These are phyloP conservation scores for Psidium guajava DNA, from an alignment of 345 rosid genomes.

Conservation along the genomic window DNA sequence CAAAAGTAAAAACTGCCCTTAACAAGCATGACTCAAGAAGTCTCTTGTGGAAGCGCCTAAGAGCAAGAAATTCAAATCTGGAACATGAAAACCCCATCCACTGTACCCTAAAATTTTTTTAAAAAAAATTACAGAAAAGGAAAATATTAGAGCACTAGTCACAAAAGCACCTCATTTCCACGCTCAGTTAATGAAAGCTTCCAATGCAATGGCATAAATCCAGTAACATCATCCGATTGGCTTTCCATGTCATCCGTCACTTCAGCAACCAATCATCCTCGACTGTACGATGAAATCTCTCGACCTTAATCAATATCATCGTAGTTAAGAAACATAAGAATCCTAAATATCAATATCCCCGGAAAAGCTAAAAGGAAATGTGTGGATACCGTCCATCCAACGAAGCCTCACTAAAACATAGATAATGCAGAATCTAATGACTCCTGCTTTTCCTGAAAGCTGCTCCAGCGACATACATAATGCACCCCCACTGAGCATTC, in stretches of 20 bases:
- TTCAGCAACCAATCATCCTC: not conserved
- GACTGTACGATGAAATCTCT: not conserved
- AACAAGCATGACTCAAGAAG: not conserved
- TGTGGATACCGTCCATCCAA: not conserved
- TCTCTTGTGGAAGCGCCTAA: not conserved
- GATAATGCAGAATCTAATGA: not conserved
- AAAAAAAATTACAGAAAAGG: not conserved
- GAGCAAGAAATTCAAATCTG: not conserved
- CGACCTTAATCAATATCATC: not conserved
- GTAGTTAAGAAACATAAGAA: not conserved
- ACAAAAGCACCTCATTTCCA: not conserved
- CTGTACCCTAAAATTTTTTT: not conserved
- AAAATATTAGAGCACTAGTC: not conserved
- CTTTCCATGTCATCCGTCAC: not conserved
- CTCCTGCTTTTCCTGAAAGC: slow-evolving; percentile 2
- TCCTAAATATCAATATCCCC: not conserved
- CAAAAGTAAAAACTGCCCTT: not conserved
- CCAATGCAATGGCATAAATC: not conserved
- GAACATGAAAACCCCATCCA: not conserved
- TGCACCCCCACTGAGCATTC: not conserved
- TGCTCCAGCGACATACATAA: not conserved
- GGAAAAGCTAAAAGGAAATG: not conserved
- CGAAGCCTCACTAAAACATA: not conserved
- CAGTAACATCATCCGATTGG: not conserved
- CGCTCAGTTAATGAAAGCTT: not conserved